Conservation (phyloP, 2,329 filamentous ascomycete genomes). For the Nectriaceae sp. region DNA sequence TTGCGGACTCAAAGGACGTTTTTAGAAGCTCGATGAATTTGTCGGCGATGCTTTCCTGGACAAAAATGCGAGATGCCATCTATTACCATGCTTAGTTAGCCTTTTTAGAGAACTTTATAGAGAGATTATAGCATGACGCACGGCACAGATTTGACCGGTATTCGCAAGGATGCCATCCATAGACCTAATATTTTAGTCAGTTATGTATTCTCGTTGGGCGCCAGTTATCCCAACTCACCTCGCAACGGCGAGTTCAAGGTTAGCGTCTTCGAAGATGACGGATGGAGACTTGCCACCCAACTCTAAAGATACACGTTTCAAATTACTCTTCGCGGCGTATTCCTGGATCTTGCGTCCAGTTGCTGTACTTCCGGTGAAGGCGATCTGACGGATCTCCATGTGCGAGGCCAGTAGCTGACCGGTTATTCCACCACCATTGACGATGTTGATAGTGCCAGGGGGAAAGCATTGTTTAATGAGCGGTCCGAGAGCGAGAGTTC, state of each 20-base stretch:
- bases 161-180: constrained; percentile 48
- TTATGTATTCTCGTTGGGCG: background rate
- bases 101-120: background rate
- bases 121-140: constrained; percentile 37
- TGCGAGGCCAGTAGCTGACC: constrained; percentile 59
- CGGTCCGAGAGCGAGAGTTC: constrained; percentile 48
- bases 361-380: constrained; percentile 59
- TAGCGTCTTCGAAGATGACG: constrained; percentile 57
- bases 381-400: constrained; percentile 58
- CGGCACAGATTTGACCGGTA: constrained; percentile 61
- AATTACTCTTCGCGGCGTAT: constrained; percentile 46
- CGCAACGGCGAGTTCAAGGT: constrained; percentile 40
- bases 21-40: background rate
- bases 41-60: background rate
- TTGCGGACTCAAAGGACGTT: background rate
- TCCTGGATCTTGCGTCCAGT: constrained; percentile 63
- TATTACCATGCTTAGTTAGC: background rate
- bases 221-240: constrained; percentile 33
- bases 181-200: constrained; percentile 34
- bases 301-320: constrained; percentile 62
- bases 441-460: constrained; percentile 49
- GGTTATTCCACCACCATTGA: constrained; percentile 54
- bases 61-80: background rate
- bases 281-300: constrained; percentile 61
- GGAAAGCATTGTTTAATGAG: constrained; percentile 50